These are phyloP conservation scores for Epichloe uncinata DNA, from an alignment of 2,329 filamentous ascomycete species.

Conservation along the genomic window DNA sequence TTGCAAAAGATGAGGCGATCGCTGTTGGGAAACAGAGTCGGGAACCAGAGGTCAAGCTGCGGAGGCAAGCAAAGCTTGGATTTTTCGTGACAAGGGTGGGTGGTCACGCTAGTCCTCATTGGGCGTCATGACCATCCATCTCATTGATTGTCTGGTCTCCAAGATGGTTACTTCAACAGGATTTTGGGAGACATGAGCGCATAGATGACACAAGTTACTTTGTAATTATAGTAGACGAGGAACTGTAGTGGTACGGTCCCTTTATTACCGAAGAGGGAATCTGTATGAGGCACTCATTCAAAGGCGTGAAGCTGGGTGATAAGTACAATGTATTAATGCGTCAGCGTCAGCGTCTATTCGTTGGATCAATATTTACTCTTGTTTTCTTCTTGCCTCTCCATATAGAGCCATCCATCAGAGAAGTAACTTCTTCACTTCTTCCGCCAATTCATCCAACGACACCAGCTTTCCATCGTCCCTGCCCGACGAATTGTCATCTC, in stretches of 20 bases:
- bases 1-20: neutral
- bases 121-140: constrained; percentile 17
- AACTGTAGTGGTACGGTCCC: no score
- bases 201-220: no score
- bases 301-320: neutral
- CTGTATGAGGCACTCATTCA: no score
- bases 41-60: neutral
- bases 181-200: neutral
- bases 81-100: constrained; percentile 6
- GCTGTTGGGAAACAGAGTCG: neutral
- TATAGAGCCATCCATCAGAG: constrained; percentile 1
- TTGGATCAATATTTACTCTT: neutral
- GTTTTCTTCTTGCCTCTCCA: neutral
- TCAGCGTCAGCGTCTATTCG: neutral
- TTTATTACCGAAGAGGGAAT: no score
- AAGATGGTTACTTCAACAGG: neutral
- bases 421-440: constrained; percentile 40
- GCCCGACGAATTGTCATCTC: constrained; percentile 72
- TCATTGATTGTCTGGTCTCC: neutral
- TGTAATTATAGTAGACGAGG: no score
- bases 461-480: constrained; percentile 71
- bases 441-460: constrained; percentile 45
- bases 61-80: constrained; percentile 6
- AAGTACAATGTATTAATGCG: neutral
- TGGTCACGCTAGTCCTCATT: constrained; percentile 20